Evolutionary conservation across 257 asterid genomes (phyloP), one percentile per base, ranked within the genome.

Genomic region (Misopates orontium): DNA sequence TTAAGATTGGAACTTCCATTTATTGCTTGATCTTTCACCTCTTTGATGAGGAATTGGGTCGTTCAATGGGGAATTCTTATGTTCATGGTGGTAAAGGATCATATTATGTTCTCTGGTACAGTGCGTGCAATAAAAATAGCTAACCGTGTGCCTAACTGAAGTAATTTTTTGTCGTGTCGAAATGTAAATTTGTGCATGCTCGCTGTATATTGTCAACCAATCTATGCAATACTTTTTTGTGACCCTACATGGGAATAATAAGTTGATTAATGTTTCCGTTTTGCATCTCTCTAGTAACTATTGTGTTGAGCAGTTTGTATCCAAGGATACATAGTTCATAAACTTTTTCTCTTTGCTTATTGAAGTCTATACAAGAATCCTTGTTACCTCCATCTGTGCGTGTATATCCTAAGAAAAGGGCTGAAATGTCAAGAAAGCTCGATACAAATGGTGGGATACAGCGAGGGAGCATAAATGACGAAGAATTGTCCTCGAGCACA

Each of bases 361-460:
- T 86, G 78, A 73, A 89, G 98, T 96, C 80, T 79, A 89, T 89
- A 76, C 98, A 91, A 78, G 98, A 91, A 78, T 66, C 75, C 18
- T 82, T 91, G 77, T 87, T 91, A 39, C 98, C 98, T 76, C 85
- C 80, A 39, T 85, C 98, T 58, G 92, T 85, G 31, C 91, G 77
- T 71, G 75, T 91, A 62, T 66, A 76, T 73, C 83, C 90, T 1
- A 91, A 77, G 81, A 77, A 85, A 85, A 83, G 64, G 67, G 64
- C 55, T 23, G 81, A 76, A 70, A 60, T 4, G 60, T 57, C 82
- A 20, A 64, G 78, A 57, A 80, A 53, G 57, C 66, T 49, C 14
- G 73, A 69, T 54, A 58, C 68, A 53, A 80, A 79, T 74, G 81
- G 80, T 45, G 84, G 78, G 47, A 59, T 69, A 59, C 63, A 45